These are phyloP conservation scores for Urochloa ruziziensis DNA, from an alignment of 176 grass and related monocot genomes.

Conservation along the genomic window DNA sequence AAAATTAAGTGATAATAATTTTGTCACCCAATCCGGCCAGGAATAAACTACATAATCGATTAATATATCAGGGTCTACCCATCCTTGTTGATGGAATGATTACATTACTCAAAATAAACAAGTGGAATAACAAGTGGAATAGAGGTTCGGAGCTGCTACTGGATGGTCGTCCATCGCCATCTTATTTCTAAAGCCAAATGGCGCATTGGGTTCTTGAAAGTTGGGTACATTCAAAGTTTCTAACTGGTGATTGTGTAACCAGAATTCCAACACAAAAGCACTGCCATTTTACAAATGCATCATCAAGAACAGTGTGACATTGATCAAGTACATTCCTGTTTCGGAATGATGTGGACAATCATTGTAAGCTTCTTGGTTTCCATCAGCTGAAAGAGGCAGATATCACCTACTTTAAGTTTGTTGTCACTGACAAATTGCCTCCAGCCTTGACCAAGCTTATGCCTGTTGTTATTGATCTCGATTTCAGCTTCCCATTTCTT, in stretches of 20 bases:
- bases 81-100: not conserved
- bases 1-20: not conserved
- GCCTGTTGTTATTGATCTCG: not conserved
- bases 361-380: conserved; percentile 27
- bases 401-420: conserved; percentile 27
- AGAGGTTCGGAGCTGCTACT: not conserved
- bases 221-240: not conserved
- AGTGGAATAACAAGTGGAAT: not conserved
- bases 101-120: not conserved
- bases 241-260: not conserved
- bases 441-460: conserved; percentile 28
- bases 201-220: not conserved
- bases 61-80: not conserved
- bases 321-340: not conserved
- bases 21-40: not conserved
- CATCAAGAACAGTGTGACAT: not conserved
- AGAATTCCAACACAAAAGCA: not conserved
- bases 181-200: not conserved
- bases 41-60: not conserved
- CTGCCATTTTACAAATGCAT: not conserved
- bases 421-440: conserved; percentile 34
- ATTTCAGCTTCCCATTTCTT: conserved; percentile 5
- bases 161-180: not conserved
- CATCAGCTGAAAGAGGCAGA: conserved; percentile 51
- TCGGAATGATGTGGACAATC: conserved; percentile 38